phyloP scores from a whole-genome alignment of 371 early-diverging fungal genomes.

The Rhizomucor pusillus region DNA sequence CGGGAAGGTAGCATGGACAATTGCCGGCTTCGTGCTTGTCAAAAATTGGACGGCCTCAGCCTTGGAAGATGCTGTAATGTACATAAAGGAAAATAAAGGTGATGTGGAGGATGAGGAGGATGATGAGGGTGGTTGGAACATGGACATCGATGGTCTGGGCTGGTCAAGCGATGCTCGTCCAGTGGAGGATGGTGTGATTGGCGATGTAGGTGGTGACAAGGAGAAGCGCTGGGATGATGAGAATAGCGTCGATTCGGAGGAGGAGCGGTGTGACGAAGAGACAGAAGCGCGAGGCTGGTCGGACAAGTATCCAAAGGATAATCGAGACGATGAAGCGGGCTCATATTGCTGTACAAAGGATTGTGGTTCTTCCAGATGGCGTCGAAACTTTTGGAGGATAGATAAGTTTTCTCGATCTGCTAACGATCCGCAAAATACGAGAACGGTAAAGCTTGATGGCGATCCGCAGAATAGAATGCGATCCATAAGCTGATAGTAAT shows the following conservation, averaged over 20 bases:
- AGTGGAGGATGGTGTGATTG: background rate
- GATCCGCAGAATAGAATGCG: conserved; percentile 17
- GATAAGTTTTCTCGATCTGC: conserved; percentile 19
- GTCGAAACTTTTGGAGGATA: conserved; percentile 11
- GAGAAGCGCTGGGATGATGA: conserved; percentile 24
- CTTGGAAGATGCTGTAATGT: conserved; percentile 23
- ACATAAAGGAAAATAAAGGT: conserved; percentile 9
- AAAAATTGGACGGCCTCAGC: conserved; percentile 23
- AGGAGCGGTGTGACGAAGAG: conserved; percentile 10
- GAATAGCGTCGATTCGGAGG: background rate
- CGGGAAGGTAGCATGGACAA: conserved; percentile 33
- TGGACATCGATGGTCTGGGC: conserved; percentile 6
- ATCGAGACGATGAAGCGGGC: conserved; percentile 30
- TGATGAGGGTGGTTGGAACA: background rate
- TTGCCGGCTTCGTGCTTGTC: conserved; percentile 19
- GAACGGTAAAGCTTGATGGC: conserved; percentile 21
- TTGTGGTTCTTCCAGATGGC: conserved; percentile 22
- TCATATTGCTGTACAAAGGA: conserved; percentile 19
- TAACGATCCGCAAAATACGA: conserved; percentile 34
- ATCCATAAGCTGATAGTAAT: conserved; percentile 24
- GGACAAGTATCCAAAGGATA: conserved; percentile 19
- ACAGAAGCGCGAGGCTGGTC: conserved; percentile 22
- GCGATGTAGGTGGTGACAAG: conserved; percentile 39
- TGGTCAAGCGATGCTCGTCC: conserved; percentile 8
- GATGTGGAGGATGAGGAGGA: background rate